These are phyloP conservation scores for Aureobasidium sp. DNA, from an alignment of 2,329 filamentous ascomycete genomes.

Conservation along the genomic window DNA sequence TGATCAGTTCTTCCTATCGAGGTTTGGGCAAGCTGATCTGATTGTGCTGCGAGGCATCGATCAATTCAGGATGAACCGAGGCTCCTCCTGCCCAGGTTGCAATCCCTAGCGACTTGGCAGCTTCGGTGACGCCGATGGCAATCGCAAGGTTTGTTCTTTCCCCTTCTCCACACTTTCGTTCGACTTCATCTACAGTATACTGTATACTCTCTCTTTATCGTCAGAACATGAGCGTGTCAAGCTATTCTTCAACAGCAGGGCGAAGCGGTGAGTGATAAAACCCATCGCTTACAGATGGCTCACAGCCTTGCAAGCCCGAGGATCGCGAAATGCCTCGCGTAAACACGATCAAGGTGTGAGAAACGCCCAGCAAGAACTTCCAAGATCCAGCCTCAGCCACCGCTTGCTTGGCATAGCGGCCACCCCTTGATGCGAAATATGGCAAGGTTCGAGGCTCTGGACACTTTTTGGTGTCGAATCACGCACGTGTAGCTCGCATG, in stretches of 20 bases:
- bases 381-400: constrained; percentile 14
- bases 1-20: neutral
- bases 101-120: constrained; percentile 9
- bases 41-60: neutral
- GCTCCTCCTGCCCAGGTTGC: neutral
- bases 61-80: neutral
- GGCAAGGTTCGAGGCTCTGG: constrained; percentile 10
- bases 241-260: neutral
- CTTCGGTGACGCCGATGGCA: neutral
- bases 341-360: neutral
- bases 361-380: neutral
- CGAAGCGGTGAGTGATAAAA: neutral
- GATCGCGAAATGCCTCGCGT: neutral
- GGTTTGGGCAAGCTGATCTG: neutral
- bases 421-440: neutral
- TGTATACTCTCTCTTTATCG: neutral
- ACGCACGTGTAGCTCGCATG: constrained; percentile 4
- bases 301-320: neutral
- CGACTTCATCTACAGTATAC: too few species aligned
- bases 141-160: neutral
- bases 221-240: neutral
- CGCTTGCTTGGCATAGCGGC: constrained; percentile 6
- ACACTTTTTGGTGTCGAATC: constrained; percentile 1
- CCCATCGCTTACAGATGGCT: neutral
- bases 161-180: constrained; percentile 10